Evolutionary conservation across 2,329 filamentous ascomycete species (phyloP), one percentile per base, ranked within the genome.

Genomic region (Ascochyta clinopodiicola): DNA sequence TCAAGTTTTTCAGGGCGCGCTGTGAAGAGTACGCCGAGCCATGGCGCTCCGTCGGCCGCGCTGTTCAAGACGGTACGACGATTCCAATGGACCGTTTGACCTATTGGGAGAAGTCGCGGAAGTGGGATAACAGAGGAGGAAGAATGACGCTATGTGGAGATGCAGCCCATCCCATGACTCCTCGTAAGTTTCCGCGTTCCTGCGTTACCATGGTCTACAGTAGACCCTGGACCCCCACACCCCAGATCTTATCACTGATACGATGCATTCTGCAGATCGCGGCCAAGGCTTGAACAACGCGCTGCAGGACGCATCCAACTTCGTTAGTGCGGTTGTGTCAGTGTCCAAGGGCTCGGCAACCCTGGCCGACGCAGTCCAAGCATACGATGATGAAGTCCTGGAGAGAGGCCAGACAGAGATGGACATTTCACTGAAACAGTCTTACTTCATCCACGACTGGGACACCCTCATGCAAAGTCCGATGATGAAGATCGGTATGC

Each of bases 371-470:
- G 68, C 64, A 4, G 54, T 72, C n/a, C 56, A 66, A 27, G 64
- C 47, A 27, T 71, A 68, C 47, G 61, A 78, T 44, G 60, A 67
- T 25, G 76, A 78, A 52, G 70, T 78, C 60, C 64, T 79, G 17
- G 61, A 69, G n/a, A 71, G 80, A 35, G 76, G 74, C 12, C 75
- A 75, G 8, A 75, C 75, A 29, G 80, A 83, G 61, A 79, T 82
- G 48, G 64, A 71, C 19, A 62, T 77, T 6, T 79, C 77, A 25
- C 71, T 77, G 22, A 67, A 73, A 52, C 81, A 81, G 59, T 78
- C 76, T 12, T 64, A 70, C 51, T 80, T 82, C 75, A 59, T 82
- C 32, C 79, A 82, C 64, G 74, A 82, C 34, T 68, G 66, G 67
- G 61, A 65, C 7, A 69, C 60, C 37, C 39, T 69, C 48, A 69